These are phyloP conservation scores for Hanseniaspora uvarum DNA, from an alignment of 1,139 yeast genomes.

Conservation along the genomic window DNA sequence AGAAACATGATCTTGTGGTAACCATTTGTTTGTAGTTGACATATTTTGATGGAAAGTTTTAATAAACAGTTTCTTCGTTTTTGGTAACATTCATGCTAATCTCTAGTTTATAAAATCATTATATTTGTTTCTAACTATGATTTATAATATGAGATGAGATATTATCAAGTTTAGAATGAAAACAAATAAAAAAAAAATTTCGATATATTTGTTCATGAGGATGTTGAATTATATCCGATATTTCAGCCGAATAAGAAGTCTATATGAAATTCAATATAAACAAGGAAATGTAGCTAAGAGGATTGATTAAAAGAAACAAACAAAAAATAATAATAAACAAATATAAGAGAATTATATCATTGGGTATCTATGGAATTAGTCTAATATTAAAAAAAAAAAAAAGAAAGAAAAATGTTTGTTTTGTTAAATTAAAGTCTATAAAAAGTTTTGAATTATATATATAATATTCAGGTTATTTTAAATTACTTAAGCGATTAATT, in stretches of 20 bases:
- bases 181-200: neutral
- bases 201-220: no score
- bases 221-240: no score
- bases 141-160: neutral
- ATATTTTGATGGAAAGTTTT: neutral
- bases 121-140: neutral
- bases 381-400: neutral
- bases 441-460: slow-evolving; percentile 10
- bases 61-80: neutral
- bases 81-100: neutral
- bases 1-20: slow-evolving; percentile 29
- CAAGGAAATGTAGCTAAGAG: no score
- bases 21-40: slow-evolving; percentile 22
- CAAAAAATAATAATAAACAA: neutral
- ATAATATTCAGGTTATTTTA: slow-evolving; percentile 6
- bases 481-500: slow-evolving; percentile 78
- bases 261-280: no score
- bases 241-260: no score
- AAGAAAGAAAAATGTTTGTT: neutral
- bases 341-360: no score
- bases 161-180: neutral
- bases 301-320: no score
- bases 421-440: slow-evolving; percentile 14
- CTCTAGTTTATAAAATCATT: neutral
- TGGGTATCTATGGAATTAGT: slow-evolving; percentile 4